Conservation (phyloP, 2,329 filamentous ascomycete genomes). For the Akanthomyces dipterigenus region DNA sequence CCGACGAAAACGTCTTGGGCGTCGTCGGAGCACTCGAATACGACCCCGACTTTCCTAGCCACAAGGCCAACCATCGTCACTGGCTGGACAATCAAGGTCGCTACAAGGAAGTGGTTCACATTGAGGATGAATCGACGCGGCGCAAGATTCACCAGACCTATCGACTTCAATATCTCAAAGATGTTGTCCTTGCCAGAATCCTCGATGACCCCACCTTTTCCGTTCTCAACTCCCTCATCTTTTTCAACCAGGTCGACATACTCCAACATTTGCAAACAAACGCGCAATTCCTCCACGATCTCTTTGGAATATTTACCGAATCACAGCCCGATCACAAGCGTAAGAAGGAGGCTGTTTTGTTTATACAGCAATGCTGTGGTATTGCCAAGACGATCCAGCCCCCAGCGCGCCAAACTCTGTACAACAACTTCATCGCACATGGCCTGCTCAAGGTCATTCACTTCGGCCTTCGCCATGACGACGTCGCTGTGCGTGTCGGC, state of each 20-base stretch:
- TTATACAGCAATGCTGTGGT: slow-evolving; percentile 91
- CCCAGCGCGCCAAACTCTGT: slow-evolving; percentile 70
- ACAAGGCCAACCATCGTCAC: slow-evolving; percentile 94
- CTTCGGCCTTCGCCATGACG: slow-evolving; percentile 78
- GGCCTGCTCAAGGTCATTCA: slow-evolving; percentile 87
- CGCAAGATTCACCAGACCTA: slow-evolving; percentile 96
- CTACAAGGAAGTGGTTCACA: slow-evolving; percentile 93
- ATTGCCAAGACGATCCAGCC: slow-evolving; percentile 94
- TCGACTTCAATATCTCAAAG: slow-evolving; percentile 91
- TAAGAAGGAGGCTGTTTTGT: slow-evolving; percentile 90
- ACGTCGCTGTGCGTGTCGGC: slow-evolving; percentile 80
- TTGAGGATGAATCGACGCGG: slow-evolving; percentile 73
- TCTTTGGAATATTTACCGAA: slow-evolving; percentile 77
- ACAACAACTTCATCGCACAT: slow-evolving; percentile 82
- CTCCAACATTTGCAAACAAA: slow-evolving; percentile 90
- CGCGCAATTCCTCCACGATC: slow-evolving; percentile 66
- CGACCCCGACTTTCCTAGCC: slow-evolving; percentile 93
- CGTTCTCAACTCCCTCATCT: slow-evolving; percentile 94
- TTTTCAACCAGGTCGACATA: slow-evolving; percentile 98
- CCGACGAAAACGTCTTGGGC: slow-evolving; percentile 80
- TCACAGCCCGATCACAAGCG: slow-evolving; percentile 58
- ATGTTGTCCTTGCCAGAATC: slow-evolving; percentile 94
- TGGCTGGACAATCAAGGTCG: slow-evolving; percentile 83
- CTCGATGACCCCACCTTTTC: slow-evolving; percentile 97
- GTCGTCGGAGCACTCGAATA: slow-evolving; percentile 96